Percentiles rank a stretch among this genome's conserved stretches.
These are phyloP conservation scores for Acacia crassicarpa DNA, from an alignment of 306 rosid species.

Conservation along the genomic window DNA sequence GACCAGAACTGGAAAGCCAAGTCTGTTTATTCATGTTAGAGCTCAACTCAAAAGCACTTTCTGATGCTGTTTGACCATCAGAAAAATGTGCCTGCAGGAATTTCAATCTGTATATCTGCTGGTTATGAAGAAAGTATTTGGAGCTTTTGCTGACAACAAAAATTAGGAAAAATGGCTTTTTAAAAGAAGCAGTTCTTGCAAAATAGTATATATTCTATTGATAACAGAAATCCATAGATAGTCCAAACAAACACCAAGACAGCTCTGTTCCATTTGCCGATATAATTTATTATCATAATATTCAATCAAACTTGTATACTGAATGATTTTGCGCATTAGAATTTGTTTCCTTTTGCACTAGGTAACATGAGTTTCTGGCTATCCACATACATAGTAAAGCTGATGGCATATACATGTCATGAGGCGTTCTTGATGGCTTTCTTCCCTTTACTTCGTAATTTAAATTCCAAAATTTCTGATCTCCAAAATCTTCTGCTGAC, in stretches of 20 bases:
- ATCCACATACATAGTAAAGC: neutral
- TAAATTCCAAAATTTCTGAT: constrained; percentile 9
- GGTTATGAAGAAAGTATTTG: neutral
- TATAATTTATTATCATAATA: neutral
- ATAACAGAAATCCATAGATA: neutral
- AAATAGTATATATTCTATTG: neutral
- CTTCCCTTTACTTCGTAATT: constrained; percentile 14
- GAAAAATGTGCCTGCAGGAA: neutral
- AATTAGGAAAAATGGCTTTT: neutral
- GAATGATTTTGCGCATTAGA: constrained; percentile 1
- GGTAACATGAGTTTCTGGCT: constrained; percentile 23
- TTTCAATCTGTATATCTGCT: neutral
- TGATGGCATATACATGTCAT: neutral
- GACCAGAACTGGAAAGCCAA: neutral
- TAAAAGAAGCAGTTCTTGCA: neutral
- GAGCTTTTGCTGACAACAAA: neutral
- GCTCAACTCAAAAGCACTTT: neutral
- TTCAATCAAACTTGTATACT: neutral
- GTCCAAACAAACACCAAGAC: neutral
- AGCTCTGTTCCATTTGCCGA: neutral
- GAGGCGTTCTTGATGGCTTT: neutral
- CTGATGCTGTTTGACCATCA: neutral
- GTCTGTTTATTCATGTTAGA: neutral
- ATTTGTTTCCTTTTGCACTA: constrained; percentile 3
- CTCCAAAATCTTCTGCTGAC: neutral